Conservation (phyloP, 2,329 filamentous ascomycete species). For the Diaporthe australafricana region DNA sequence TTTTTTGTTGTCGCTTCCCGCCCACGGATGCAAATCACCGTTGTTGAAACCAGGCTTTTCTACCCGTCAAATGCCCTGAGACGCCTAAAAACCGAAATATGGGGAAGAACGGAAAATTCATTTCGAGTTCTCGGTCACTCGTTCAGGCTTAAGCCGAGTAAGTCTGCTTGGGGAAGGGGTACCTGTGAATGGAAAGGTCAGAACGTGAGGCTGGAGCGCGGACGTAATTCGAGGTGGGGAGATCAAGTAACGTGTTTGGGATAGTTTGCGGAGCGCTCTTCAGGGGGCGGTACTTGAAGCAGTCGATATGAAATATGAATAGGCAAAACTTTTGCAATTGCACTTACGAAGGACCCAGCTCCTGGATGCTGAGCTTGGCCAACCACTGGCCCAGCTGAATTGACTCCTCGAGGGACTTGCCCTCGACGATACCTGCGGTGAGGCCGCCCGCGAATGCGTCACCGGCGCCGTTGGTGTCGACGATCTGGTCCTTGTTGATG, state of each 20-base stretch:
- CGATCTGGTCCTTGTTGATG: constrained; percentile 83
- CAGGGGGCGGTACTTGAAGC: constrained; percentile 17
- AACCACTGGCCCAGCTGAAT: constrained; percentile 98
- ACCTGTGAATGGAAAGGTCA: constrained; percentile 59
- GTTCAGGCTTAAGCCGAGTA: constrained; percentile 59
- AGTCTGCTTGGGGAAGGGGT: constrained; percentile 84
- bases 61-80: constrained; percentile 31
- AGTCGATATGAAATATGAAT: constrained; percentile 17
- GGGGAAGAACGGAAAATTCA: constrained; percentile 30
- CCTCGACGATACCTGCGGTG: constrained; percentile 87
- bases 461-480: constrained; percentile 96
- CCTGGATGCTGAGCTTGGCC: constrained; percentile 91
- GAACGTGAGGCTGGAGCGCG: constrained; percentile 7
- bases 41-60: constrained; percentile 41
- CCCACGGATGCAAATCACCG: constrained; percentile 37
- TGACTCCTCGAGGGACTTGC: constrained; percentile 80
- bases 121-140: constrained; percentile 34
- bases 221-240: background rate
- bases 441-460: constrained; percentile 98
- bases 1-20: constrained; percentile 31
- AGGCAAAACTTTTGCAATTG: constrained; percentile 64
- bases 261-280: constrained; percentile 35
- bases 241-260: background rate
- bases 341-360: constrained; percentile 96
- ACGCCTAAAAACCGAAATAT: constrained; percentile 32